Conservation (phyloP, 495 filamentous ascomycete genomes). For the Tuber borchii region DNA sequence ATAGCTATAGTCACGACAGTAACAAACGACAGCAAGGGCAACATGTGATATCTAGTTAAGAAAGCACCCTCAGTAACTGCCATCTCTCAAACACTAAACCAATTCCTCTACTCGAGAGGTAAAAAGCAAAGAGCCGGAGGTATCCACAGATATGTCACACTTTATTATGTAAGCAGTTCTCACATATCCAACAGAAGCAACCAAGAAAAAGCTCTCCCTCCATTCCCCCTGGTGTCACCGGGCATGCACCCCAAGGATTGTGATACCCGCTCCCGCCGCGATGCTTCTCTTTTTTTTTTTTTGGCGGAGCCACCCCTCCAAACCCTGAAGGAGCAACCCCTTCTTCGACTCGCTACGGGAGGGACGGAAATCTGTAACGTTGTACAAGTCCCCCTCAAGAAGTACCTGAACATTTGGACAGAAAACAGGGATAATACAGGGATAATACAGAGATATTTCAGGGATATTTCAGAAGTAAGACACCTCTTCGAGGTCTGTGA, state of each 20-base stretch:
- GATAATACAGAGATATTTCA: too few species aligned
- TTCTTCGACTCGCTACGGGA: constrained; percentile 1
- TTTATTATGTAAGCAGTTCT: background rate
- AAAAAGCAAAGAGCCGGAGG: background rate
- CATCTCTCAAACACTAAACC: background rate
- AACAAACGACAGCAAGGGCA: background rate
- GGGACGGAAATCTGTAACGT: background rate
- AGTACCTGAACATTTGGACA: too few species aligned
- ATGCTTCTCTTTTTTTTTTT: constrained; percentile 1
- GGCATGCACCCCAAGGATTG: constrained; percentile 5
- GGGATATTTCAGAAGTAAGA: too few species aligned
- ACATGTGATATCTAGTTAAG: background rate
- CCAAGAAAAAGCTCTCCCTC: background rate
- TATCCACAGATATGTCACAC: background rate
- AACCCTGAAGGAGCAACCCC: background rate
- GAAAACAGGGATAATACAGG: too few species aligned
- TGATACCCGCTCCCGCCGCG: constrained; percentile 4
- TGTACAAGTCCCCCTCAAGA: too few species aligned
- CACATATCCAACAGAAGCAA: background rate
- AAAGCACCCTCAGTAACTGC: background rate
- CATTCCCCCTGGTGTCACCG: background rate
- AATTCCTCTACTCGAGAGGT: background rate
- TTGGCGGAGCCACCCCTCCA: background rate
- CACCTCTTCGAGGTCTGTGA: too few species aligned
- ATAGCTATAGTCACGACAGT: background rate